Base-by-base conservation (phyloP, 345 rosid species). In the Pseudoturritis turrita region DNA sequence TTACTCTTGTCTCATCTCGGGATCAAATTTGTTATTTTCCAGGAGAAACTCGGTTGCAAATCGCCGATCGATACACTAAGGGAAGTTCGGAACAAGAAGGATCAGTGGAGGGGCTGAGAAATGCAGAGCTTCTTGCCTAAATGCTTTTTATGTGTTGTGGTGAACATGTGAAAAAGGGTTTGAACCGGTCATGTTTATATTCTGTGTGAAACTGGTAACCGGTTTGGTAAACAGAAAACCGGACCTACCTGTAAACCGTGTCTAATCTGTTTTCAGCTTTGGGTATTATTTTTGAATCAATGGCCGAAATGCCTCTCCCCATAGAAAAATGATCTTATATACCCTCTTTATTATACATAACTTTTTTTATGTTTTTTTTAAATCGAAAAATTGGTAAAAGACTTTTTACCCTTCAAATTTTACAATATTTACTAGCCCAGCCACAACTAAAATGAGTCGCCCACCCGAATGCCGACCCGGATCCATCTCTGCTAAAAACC, bases 51-150 rank as follows among this genome's bases (percentile, higher is more conserved):
- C 3, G 94, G 90, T 50, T 83, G 84, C 78, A 57, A 80, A 25
- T 77, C 94, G 11, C 86, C 95, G 3, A 72, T 88, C 15, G 95
- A 91, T 78, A 83, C 89, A 31, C 79, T 94, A n/a, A 78, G 71
- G 72, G 86, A 82, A 73, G 59, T 89, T 29, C 66, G 97, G 80
- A 78, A 76, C 70, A 74, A 75, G 78, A 91, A 88, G 81, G 91
- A 91, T 78, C 88, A 78, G 61, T 91, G 97, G 92, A 86, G 80
- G 44, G 91, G 92, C 68, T 89, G 76, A 81, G 45, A 44, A 62
- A 41, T 22, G 28, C 18, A 45, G 53, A 64, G 49, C 55, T 15
- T 75, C 44, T 4, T 3, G 23, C 13, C 4, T 53, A 33, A 59
- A 43, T 17, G 44, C 70, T 55, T 53, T 62, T n/a, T 35, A 10